These are phyloP conservation scores for Naganishia sp. DNA, from an alignment of 1,284 basidiomycete genomes.

Conservation along the genomic window DNA sequence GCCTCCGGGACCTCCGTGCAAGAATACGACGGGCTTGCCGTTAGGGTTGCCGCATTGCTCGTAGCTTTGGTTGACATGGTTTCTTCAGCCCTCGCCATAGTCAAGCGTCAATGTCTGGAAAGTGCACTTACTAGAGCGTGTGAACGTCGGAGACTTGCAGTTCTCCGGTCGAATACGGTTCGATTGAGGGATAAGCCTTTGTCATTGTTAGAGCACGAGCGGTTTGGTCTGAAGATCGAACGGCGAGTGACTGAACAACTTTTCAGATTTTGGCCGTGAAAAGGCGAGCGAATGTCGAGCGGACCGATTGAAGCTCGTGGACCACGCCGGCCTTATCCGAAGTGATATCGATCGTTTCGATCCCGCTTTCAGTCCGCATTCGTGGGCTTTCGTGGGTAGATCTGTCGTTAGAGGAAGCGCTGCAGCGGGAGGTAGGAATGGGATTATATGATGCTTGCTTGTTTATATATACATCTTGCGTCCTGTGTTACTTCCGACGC, in stretches of 20 bases:
- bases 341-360: background rate
- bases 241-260: background rate
- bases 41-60: conserved; percentile 74
- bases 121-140: conserved; percentile 67
- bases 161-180: conserved; percentile 66
- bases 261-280: too few relatives aligned
- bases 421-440: too few relatives aligned
- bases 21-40: conserved; percentile 66
- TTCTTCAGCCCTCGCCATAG: background rate
- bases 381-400: too few relatives aligned
- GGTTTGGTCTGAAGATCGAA: background rate
- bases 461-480: too few relatives aligned
- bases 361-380: background rate
- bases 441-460: too few relatives aligned
- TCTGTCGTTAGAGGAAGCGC: too few relatives aligned
- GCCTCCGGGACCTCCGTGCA: conserved; percentile 45
- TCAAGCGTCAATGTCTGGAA: background rate
- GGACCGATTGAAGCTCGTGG: background rate
- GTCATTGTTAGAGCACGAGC: background rate
- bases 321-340: conserved; percentile 3
- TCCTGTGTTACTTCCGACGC: too few relatives aligned
- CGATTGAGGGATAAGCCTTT: conserved; percentile 61
- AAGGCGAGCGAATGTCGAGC: background rate
- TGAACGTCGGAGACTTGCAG: conserved; percentile 76
- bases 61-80: conserved; percentile 56